Percentiles rank a stretch among this genome's conserved stretches.
Conservation (phyloP, 2,329 filamentous ascomycete species). For the Hypomyces rosellus region DNA sequence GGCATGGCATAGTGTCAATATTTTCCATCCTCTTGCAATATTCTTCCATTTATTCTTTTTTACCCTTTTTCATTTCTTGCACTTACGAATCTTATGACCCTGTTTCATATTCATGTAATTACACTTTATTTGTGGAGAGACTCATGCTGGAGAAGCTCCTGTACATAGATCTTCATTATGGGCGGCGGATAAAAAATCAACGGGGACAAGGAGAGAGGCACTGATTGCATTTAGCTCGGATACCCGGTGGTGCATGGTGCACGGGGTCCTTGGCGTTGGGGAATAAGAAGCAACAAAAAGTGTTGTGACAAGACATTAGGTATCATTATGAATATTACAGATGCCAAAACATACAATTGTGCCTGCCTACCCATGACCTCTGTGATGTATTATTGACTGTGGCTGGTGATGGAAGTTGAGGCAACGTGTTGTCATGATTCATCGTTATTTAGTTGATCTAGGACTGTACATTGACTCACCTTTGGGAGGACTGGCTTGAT, state of each 20-base stretch:
- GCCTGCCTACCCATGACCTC: neutral
- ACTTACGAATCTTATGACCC: slow-evolving; percentile 7
- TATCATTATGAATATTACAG: slow-evolving; percentile 1
- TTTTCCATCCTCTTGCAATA: too few relatives aligned
- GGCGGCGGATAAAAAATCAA: slow-evolving; percentile 10
- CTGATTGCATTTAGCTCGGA: slow-evolving; percentile 22
- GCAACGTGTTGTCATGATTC: too few relatives aligned
- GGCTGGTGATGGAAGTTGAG: too few relatives aligned
- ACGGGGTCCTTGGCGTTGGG: slow-evolving; percentile 10
- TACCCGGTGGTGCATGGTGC: slow-evolving; percentile 26
- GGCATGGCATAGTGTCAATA: neutral
- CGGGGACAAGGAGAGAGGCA: slow-evolving; percentile 1
- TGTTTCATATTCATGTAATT: slow-evolving; percentile 7
- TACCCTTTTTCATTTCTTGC: slow-evolving; percentile 2
- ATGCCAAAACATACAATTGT: neutral
- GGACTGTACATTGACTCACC: too few relatives aligned
- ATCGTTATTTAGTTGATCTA: too few relatives aligned
- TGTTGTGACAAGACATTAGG: too few relatives aligned
- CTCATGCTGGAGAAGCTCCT: slow-evolving; percentile 1
- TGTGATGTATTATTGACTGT: neutral
- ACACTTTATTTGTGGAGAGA: slow-evolving; percentile 1
- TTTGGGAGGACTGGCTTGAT: too few relatives aligned
- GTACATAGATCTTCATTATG: slow-evolving; percentile 13
- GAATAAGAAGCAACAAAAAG: slow-evolving; percentile 3
- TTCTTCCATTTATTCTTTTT: neutral